Evolutionary conservation across 768 basidiomycete genomes (phyloP), one percentile per base, ranked within the genome.

Genomic region (Trametes sanguinea): DNA sequence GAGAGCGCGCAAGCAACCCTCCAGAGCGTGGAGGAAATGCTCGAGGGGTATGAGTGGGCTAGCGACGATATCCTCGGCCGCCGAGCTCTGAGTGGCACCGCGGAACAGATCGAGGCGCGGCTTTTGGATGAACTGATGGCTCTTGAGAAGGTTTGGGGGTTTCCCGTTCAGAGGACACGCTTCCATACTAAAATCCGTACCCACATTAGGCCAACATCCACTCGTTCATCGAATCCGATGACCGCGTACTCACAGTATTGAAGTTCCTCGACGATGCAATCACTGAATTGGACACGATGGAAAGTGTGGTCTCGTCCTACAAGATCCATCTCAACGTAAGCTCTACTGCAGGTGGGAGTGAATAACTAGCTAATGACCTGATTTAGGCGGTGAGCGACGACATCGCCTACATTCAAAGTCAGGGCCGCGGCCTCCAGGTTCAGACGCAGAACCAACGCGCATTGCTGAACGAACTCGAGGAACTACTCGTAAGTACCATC

Each of bases 21-120:
- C 76, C 79, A 89, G 5, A 97, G 87, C 73, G 94, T 99, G 2
- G 97, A 99, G 72, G 97, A 99, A 73, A 95, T 99, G 94, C 81
- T 99, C 29, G 97, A 99, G 69, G 95, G 97, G 0, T 97, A 97
- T 69, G 97, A 98, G 73, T 98, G 95, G 95, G 88, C 92, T 4
- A 89, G 87, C 63, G 90, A 89, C 57, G 87, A 88, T 71, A 78
- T 88, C n/a, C 78, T 89, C 46, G 84, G 82, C 13, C 78, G 85
- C 66, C 87, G 84, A 69, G 82, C 84, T 55, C 80, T 81, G 16
- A 81, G 83, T 68, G 89, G 89, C 10, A 87, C 91, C 7, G 93
- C 92, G 42, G 96, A 98, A 71, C 81, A 95, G 67, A 95, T 98
- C 63, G 94, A 98, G 75, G 89, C 91, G 27, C 79, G 95, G 65